Conservation (phyloP, 257 asterid genomes). For the Capsicum pubescens region DNA sequence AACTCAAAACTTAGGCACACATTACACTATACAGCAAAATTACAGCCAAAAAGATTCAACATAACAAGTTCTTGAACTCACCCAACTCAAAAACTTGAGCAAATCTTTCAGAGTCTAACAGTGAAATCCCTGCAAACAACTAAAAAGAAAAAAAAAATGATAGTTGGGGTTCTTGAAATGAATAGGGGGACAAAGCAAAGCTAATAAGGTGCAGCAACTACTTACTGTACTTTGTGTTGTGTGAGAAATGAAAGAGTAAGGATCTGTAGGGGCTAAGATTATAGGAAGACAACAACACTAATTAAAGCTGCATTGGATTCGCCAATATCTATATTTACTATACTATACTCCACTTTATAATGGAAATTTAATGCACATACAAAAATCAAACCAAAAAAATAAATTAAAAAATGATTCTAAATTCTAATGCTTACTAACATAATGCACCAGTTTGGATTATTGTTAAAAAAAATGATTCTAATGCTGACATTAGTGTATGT, state of each 20-base stretch:
- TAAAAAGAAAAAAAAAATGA: background rate
- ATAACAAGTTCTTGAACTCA: background rate
- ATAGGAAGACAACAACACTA: background rate
- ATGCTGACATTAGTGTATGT: too few relatives aligned
- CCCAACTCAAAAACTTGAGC: background rate
- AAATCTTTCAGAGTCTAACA: background rate
- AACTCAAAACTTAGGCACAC: conserved; percentile 33
- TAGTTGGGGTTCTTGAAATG: background rate
- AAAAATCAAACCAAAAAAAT: background rate
- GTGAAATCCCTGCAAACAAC: background rate
- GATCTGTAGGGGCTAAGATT: conserved; percentile 29
- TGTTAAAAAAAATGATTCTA: background rate
- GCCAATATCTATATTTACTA: background rate
- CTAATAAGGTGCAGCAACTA: background rate
- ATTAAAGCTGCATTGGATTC: conserved; percentile 21
- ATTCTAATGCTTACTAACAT: background rate
- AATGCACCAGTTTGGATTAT: background rate
- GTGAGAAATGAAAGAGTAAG: background rate
- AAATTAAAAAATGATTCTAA: background rate
- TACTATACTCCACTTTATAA: background rate
- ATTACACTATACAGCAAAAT: background rate
- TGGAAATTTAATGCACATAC: background rate
- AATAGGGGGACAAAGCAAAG: background rate
- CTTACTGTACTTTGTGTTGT: background rate
- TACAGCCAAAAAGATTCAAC: background rate